phyloP scores from a whole-genome alignment of 352 stramenopile species.

The Aphanomyces stellatus region DNA sequence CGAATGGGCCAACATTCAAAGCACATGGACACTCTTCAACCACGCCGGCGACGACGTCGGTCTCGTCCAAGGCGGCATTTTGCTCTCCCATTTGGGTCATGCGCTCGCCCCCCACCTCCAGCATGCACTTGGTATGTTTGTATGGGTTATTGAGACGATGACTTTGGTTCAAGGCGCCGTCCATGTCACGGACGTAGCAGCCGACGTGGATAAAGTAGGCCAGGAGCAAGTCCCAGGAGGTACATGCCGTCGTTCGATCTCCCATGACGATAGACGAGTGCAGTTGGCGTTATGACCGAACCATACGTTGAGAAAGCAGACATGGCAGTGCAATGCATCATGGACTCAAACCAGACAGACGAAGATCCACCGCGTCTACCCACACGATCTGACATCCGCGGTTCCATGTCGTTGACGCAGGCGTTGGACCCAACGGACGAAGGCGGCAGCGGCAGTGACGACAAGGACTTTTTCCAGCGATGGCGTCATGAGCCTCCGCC shows the following conservation, averaged over 20 bases:
- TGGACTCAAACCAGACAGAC: too few relatives aligned
- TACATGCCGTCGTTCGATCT: too few relatives aligned
- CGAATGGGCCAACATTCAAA: conserved; percentile 15
- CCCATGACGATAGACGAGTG: too few relatives aligned
- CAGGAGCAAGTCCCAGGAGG: not conserved
- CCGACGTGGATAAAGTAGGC: not conserved
- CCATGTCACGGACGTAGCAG: not conserved
- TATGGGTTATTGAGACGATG: not conserved
- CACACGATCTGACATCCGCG: too few relatives aligned
- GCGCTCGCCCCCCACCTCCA: not conserved
- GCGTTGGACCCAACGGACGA: too few relatives aligned
- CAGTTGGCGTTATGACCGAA: too few relatives aligned
- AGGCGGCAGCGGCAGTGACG: too few relatives aligned
- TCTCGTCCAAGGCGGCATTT: not conserved
- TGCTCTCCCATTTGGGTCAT: not conserved
- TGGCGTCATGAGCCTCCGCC: not conserved
- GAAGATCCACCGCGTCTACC: too few relatives aligned
- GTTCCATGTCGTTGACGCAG: too few relatives aligned
- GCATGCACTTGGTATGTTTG: not conserved
- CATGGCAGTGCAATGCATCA: too few relatives aligned
- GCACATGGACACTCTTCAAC: conserved; percentile 8
- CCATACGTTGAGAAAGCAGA: too few relatives aligned
- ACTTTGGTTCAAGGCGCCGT: not conserved
- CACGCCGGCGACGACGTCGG: conserved; percentile 8
- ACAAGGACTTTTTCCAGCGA: not conserved